Conservation (phyloP, 176 grass and related monocot genomes). For the Oryza longistaminata region DNA sequence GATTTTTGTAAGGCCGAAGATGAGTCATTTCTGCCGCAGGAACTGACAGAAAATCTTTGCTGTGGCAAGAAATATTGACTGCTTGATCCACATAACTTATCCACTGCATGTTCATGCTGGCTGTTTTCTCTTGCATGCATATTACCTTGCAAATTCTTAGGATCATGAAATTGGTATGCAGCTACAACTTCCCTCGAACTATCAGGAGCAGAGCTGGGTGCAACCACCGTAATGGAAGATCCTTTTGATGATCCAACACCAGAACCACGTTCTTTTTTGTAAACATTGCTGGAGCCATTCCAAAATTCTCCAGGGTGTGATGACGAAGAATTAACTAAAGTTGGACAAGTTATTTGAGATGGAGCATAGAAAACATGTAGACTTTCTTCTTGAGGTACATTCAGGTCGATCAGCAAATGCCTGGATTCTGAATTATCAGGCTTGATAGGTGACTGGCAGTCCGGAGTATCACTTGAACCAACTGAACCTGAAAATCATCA, state of each 20-base stretch:
- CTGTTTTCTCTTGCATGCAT: not conserved
- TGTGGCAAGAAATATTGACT: not conserved
- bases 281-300: constrained; percentile 42
- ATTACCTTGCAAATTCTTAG: constrained; percentile 18
- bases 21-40: constrained; percentile 15
- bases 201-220: constrained; percentile 31
- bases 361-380: constrained; percentile 21
- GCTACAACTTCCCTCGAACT: constrained; percentile 34
- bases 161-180: constrained; percentile 24
- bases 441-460: constrained; percentile 42
- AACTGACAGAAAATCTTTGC: not conserved
- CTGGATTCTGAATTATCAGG: constrained; percentile 33
- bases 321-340: constrained; percentile 36
- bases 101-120: constrained; percentile 2
- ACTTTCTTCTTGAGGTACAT: constrained; percentile 75
- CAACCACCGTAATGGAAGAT: constrained; percentile 47
- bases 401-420: constrained; percentile 68
- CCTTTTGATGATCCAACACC: constrained; percentile 54
- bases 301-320: constrained; percentile 33
- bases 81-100: constrained; percentile 21
- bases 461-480: constrained; percentile 43
- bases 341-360: constrained; percentile 24
- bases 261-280: constrained; percentile 47
- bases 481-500: constrained; percentile 43
- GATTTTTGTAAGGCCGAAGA: constrained; percentile 30